Percentiles rank a stretch among this genome's conserved stretches.
These are phyloP conservation scores for Vanrija sp. DNA, from an alignment of 1,284 basidiomycete species.

Conservation along the genomic window DNA sequence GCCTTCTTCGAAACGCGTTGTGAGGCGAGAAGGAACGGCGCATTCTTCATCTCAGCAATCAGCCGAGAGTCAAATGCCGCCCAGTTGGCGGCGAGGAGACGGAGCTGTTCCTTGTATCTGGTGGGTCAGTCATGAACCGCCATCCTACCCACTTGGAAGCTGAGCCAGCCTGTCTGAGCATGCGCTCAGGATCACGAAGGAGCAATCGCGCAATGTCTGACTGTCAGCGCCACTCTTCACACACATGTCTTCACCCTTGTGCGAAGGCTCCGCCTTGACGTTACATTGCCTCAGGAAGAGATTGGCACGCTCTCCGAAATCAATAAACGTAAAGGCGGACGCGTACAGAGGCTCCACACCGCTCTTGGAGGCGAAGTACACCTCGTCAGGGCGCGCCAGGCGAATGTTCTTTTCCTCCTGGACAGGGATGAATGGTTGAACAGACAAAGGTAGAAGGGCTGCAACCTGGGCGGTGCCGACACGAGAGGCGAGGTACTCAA, in stretches of 20 bases:
- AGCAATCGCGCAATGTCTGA: slow-evolving; percentile 41
- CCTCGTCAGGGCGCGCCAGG: slow-evolving; percentile 35
- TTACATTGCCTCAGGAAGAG: slow-evolving; percentile 82
- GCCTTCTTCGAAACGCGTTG: slow-evolving; percentile 54
- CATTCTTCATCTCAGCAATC: slow-evolving; percentile 62
- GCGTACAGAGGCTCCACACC: slow-evolving; percentile 30
- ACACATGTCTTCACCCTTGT: not conserved
- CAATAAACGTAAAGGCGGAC: slow-evolving; percentile 70
- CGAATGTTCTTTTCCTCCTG: slow-evolving; percentile 21
- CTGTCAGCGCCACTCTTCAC: not conserved
- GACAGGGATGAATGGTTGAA: slow-evolving; percentile 50
- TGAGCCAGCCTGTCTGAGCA: slow-evolving; percentile 44
- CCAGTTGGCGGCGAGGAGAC: slow-evolving; percentile 76
- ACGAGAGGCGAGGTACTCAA: slow-evolving; percentile 69
- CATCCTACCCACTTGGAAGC: slow-evolving; percentile 30
- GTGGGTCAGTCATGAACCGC: not conserved
- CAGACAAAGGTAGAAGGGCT: slow-evolving; percentile 40
- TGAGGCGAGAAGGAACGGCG: slow-evolving; percentile 69
- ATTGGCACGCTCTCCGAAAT: slow-evolving; percentile 81
- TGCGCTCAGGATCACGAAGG: slow-evolving; percentile 36
- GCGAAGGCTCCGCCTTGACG: slow-evolving; percentile 78
- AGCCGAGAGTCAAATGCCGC: slow-evolving; percentile 60
- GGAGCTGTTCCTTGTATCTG: slow-evolving; percentile 77
- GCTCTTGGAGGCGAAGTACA: slow-evolving; percentile 38
- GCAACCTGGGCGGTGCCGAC: slow-evolving; percentile 53